Evolutionary conservation across 2,329 filamentous ascomycete genomes (phyloP).

Genomic region (Chaetomium strumarium): DNA sequence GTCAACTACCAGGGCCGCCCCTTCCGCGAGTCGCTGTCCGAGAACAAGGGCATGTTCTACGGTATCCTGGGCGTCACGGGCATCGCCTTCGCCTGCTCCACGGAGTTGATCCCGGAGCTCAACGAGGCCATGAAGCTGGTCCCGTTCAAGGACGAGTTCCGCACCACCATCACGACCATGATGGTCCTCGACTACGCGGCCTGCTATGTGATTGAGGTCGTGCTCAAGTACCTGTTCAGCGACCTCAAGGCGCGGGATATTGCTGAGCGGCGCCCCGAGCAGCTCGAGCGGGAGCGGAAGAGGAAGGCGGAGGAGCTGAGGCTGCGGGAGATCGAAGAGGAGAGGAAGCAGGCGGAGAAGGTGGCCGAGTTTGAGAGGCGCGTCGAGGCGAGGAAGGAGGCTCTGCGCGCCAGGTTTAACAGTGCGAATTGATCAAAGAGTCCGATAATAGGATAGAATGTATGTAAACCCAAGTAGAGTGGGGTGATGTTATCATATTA

Average conservation of each 20-base stretch:
- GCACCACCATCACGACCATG: conserved; percentile 70
- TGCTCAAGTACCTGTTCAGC: conserved; percentile 78
- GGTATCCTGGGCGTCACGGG: conserved; percentile 84
- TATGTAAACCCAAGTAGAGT: not conserved
- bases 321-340: conserved; percentile 45
- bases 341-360: conserved; percentile 42
- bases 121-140: conserved; percentile 92
- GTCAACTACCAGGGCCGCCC: conserved; percentile 99
- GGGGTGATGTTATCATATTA: not conserved
- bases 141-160: conserved; percentile 84
- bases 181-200: conserved; percentile 86
- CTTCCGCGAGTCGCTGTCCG: conserved; percentile 91
- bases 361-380: conserved; percentile 55
- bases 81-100: conserved; percentile 90
- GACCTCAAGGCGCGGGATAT: conserved; percentile 95
- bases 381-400: conserved; percentile 45
- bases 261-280: conserved; percentile 76
- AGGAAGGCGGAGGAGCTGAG: conserved; percentile 57
- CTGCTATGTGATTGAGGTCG: conserved; percentile 83
- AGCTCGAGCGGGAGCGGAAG: conserved; percentile 68
- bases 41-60: conserved; percentile 98
- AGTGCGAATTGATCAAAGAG: too few relatives aligned
- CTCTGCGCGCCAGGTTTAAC: conserved; percentile 43
- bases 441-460: not conserved
- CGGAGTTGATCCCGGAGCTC: conserved; percentile 91